A percentile compares a stretch with the other conserved stretches of the same genome.
Conservation (phyloP, 2,329 filamentous ascomycete species). For the Helicocarpus griseus region DNA sequence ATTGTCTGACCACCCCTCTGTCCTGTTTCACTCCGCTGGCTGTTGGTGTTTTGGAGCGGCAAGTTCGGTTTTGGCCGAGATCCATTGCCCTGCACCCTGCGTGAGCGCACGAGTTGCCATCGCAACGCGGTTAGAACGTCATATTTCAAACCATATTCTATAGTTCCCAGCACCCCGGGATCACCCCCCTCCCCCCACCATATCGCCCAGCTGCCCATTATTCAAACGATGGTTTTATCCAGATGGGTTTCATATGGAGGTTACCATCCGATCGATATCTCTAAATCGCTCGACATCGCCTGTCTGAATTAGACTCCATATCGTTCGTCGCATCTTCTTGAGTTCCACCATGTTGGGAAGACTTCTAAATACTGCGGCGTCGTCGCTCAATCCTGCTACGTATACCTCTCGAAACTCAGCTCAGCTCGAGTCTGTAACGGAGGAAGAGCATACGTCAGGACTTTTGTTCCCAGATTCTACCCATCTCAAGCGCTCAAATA, state of each 20-base stretch:
- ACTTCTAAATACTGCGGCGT: slow-evolving; percentile 34
- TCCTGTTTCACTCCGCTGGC: not conserved
- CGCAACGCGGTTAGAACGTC: not conserved
- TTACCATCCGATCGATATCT: not conserved
- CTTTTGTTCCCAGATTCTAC: slow-evolving; percentile 39
- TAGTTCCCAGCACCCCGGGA: not conserved
- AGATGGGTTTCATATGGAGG: slow-evolving; percentile 7
- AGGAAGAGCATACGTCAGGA: slow-evolving; percentile 40
- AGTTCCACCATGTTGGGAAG: slow-evolving; percentile 29
- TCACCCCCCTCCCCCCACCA: not conserved
- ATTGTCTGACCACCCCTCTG: not conserved
- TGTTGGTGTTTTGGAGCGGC: not conserved
- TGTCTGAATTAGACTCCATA: not conserved
- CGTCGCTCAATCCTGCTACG: slow-evolving; percentile 32
- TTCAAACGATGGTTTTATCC: slow-evolving; percentile 3
- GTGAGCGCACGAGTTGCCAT: not conserved
- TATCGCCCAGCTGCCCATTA: not conserved
- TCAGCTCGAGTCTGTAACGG: slow-evolving; percentile 38
- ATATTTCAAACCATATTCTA: not conserved
- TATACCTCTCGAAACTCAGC: slow-evolving; percentile 29
- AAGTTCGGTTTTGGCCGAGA: not conserved
- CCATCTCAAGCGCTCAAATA: slow-evolving; percentile 31
- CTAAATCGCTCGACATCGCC: not conserved
- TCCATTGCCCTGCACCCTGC: not conserved
- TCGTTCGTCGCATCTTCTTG: not conserved